These are phyloP conservation scores for Cylindrodendrum hubeiense DNA, from an alignment of 2,329 filamentous ascomycete genomes.

Conservation along the genomic window DNA sequence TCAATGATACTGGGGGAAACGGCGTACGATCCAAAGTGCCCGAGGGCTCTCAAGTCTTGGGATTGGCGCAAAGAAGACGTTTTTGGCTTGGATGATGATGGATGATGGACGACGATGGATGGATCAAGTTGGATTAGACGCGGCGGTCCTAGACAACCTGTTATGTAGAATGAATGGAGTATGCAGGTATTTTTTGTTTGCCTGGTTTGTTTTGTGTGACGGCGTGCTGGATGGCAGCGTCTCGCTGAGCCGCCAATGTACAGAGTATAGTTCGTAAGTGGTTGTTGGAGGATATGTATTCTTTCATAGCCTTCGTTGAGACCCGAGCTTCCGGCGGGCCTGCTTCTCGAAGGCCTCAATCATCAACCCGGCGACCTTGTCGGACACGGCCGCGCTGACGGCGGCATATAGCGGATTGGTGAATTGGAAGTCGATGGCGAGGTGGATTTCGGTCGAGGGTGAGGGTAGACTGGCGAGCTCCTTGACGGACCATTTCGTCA, in stretches of 20 bases:
- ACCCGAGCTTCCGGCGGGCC: slow-evolving; percentile 64
- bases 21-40: slow-evolving; percentile 41
- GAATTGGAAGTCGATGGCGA: slow-evolving; percentile 87
- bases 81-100: slow-evolving; percentile 28
- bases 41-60: slow-evolving; percentile 24
- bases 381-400: slow-evolving; percentile 83
- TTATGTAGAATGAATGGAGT: slow-evolving; percentile 43
- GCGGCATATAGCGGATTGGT: slow-evolving; percentile 88
- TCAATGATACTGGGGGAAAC: slow-evolving; percentile 37
- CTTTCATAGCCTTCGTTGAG: slow-evolving; percentile 29
- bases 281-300: neutral
- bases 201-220: slow-evolving; percentile 12
- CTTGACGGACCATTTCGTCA: slow-evolving; percentile 77
- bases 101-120: slow-evolving; percentile 25
- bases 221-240: neutral
- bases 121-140: slow-evolving; percentile 43
- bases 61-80: slow-evolving; percentile 41
- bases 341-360: slow-evolving; percentile 92
- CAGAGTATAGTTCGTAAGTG: neutral
- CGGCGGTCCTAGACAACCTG: slow-evolving; percentile 39
- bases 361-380: slow-evolving; percentile 89
- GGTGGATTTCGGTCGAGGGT: slow-evolving; percentile 74
- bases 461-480: slow-evolving; percentile 50
- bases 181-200: slow-evolving; percentile 33
- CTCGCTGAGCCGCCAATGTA: slow-evolving; percentile 9